phyloP scores from a whole-genome alignment of 768 basidiomycete species.

The Melanogaster broomeanus region DNA sequence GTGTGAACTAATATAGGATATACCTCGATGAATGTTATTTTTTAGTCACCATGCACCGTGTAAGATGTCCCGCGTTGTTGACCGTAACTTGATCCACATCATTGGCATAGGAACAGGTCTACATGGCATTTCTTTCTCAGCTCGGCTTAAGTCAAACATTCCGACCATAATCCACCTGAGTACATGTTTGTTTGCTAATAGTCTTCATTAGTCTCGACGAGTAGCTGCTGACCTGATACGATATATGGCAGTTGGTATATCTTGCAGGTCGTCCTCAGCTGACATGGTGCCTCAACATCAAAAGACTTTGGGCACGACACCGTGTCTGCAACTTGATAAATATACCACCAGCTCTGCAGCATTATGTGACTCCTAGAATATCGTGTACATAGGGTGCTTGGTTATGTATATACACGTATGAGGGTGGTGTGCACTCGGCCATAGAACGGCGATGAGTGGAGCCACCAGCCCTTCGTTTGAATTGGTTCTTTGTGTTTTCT shows the following conservation, averaged over 20 bases:
- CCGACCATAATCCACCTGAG: slow-evolving; percentile 28
- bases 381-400: no score
- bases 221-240: no score
- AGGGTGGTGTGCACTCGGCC: slow-evolving; percentile 8
- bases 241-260: no score
- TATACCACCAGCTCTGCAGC: slow-evolving; percentile 1
- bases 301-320: neutral
- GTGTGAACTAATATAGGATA: neutral
- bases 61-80: neutral
- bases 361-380: no score
- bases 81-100: neutral
- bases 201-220: no score
- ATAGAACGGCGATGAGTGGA: slow-evolving; percentile 14
- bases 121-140: slow-evolving; percentile 14
- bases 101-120: slow-evolving; percentile 14
- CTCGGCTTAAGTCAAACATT: slow-evolving; percentile 11
- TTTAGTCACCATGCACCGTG: neutral
- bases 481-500: neutral
- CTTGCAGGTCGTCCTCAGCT: no score
- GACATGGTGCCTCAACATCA: neutral
- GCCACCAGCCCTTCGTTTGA: slow-evolving; percentile 4
- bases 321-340: slow-evolving; percentile 10
- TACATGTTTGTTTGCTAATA: neutral
- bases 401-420: slow-evolving; percentile 11
- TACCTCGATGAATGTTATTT: neutral